These are phyloP conservation scores for Planoprotostelium fungivorum DNA, from an alignment of 78 protist species.

Conservation along the genomic window DNA sequence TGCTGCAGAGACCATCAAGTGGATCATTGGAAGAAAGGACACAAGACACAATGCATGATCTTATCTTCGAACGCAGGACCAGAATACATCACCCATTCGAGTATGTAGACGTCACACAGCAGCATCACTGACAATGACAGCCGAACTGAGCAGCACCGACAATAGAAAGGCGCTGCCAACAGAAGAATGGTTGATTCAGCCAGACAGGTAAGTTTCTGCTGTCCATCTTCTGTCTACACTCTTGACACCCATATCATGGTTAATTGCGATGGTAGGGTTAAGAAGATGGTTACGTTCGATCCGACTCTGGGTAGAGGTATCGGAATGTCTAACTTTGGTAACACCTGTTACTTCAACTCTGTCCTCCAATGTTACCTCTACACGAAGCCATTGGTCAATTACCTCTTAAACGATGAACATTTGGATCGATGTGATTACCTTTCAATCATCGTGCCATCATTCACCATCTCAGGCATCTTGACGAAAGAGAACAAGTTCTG, in stretches of 20 bases:
- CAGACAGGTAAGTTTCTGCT: not conserved
- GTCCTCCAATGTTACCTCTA: not conserved
- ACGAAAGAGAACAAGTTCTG: not conserved
- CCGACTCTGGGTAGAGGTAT: not conserved
- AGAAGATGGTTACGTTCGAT: not conserved
- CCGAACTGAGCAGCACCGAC: not conserved
- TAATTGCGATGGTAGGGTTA: no score
- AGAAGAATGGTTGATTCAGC: not conserved
- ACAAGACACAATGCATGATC: slow-evolving; percentile 36
- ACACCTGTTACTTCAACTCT: not conserved
- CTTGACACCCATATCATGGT: not conserved
- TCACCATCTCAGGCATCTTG: not conserved
- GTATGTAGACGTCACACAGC: not conserved
- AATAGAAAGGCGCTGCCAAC: not conserved
- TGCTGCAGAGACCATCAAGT: slow-evolving; percentile 42
- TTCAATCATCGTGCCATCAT: not conserved
- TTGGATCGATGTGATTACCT: not conserved
- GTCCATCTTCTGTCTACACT: not conserved
- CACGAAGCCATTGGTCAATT: not conserved
- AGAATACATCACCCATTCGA: not conserved
- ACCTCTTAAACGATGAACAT: not conserved
- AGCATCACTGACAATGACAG: not conserved
- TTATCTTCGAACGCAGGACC: not conserved
- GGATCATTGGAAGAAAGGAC: slow-evolving; percentile 45
- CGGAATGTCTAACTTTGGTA: not conserved